Base-by-base conservation (phyloP, 1,284 basidiomycete genomes). In the Omphalotus olearius region DNA sequence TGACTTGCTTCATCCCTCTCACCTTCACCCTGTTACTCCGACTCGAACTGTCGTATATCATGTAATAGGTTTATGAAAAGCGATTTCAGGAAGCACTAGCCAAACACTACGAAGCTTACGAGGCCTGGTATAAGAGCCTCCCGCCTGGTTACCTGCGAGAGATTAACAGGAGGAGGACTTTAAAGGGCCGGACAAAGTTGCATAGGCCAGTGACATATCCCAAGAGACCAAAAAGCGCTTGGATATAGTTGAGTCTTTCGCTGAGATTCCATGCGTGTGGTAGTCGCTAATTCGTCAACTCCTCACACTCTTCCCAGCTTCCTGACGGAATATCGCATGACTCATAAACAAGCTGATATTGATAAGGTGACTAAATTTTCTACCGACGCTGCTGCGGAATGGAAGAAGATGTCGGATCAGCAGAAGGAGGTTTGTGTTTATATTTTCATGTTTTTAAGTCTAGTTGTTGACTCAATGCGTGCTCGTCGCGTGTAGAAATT, bases 131-230 rank as follows among this genome's bases (percentile, higher is more conserved):
- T 26, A 30, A 28, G 3, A n/a, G 38, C 4, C 42, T 51, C 23
- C 48, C 44, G 16, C 37, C 20, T 18, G 49, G 45, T 14, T 45
- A 50, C 25, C 10, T 50, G n/a, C 37, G 18, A 16, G 42, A 50
- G 30, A 44, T 54, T 48, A 54, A 54, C 39, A 33, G 16, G 30
- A 37, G 37, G 37, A 37, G 53, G 10, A 39, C 33, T 20, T 28
- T 33, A 17, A 54, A 51, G 30, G 45, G 49, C 30, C 46, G 50
- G 28, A 5, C 2, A 5, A 41, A 18, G 6, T 14, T 54, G 9
- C 36, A 17, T 11, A 50, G 7, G 28, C 53, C 53, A 1, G 42
- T 18, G 14, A 26, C 30, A 5, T 23, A 47, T 45, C 28, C 39
- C 23, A 37, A 23, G 6, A 26, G 33, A 23, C 42, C 52, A 25